Evolutionary conservation across 1,139 yeast species (phyloP).

Genomic region (Komagataea norvegica): DNA sequence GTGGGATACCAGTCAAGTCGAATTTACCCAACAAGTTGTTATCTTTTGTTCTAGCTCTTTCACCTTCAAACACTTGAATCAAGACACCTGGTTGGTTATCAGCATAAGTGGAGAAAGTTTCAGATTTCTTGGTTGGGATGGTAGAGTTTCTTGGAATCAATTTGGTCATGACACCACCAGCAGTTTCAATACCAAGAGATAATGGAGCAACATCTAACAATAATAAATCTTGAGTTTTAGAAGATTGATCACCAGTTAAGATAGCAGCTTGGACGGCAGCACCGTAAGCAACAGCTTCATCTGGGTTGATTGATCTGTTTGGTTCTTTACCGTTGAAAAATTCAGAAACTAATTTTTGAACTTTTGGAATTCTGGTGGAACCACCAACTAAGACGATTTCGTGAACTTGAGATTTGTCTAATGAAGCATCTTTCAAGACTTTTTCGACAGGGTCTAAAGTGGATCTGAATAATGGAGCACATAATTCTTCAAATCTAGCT

Average conservation of each 20-base stretch:
- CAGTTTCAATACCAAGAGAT: constrained; percentile 89
- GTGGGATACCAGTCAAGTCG: constrained; percentile 88
- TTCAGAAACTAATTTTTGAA: constrained; percentile 80
- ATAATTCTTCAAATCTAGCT: constrained; percentile 87
- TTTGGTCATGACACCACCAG: constrained; percentile 93
- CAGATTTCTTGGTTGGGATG: constrained; percentile 95
- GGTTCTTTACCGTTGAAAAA: constrained; percentile 89
- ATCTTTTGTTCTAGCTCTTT: constrained; percentile 89
- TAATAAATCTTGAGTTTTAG: constrained; percentile 76
- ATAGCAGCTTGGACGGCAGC: constrained; percentile 87
- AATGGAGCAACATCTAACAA: constrained; percentile 85
- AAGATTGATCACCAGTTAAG: constrained; percentile 61
- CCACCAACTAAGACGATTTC: constrained; percentile 91
- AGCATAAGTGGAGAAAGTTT: constrained; percentile 89
- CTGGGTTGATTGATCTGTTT: constrained; percentile 86
- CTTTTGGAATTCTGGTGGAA: constrained; percentile 92
- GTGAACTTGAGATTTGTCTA: constrained; percentile 74
- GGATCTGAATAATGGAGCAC: constrained; percentile 80
- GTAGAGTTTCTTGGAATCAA: constrained; percentile 91
- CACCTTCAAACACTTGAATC: constrained; percentile 92
- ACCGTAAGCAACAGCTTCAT: constrained; percentile 73
- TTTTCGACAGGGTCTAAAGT: constrained; percentile 83
- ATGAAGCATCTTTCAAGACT: constrained; percentile 77
- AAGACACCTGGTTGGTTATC: constrained; percentile 94
- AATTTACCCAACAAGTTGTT: constrained; percentile 92